These are phyloP conservation scores for Citrus sp. DNA, from an alignment of 345 rosid species.

Conservation along the genomic window DNA sequence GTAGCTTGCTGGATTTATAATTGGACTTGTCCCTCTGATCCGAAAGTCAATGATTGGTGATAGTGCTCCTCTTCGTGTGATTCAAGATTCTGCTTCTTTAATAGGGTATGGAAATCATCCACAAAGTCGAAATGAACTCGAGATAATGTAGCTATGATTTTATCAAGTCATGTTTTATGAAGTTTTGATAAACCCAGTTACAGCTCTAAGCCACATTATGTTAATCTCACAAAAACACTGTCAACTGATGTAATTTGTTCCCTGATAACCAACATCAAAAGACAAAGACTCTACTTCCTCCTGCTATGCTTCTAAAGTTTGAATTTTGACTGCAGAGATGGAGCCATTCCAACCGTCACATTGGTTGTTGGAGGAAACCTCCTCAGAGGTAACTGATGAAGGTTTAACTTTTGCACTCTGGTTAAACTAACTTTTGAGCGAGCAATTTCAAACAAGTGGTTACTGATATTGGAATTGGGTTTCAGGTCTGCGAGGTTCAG, in stretches of 20 bases:
- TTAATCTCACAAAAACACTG: not conserved
- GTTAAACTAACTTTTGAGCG: not conserved
- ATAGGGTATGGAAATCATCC: conserved; percentile 44
- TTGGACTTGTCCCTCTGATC: conserved; percentile 45
- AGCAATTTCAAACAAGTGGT: not conserved
- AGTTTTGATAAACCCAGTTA: too few species aligned
- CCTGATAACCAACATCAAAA: not conserved
- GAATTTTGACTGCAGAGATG: conserved; percentile 44
- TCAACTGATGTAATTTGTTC: not conserved
- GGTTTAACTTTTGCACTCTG: not conserved
- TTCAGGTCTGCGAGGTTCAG: conserved; percentile 53
- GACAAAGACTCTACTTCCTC: not conserved
- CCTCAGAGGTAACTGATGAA: conserved; percentile 40
- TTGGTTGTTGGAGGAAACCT: conserved; percentile 69
- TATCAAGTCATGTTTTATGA: too few species aligned
- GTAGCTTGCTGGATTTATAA: conserved; percentile 52
- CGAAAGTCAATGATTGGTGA: conserved; percentile 46
- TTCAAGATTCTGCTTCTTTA: conserved; percentile 52
- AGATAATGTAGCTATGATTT: too few species aligned
- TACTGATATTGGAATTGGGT: not conserved
- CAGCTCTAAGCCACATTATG: not conserved
- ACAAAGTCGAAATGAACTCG: too few species aligned
- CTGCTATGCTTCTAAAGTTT: not conserved
- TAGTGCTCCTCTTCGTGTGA: conserved; percentile 55
- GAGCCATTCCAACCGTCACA: conserved; percentile 61